Evolutionary conservation across 2,329 filamentous ascomycete genomes (phyloP).

Genomic region (Xylariales sp.): DNA sequence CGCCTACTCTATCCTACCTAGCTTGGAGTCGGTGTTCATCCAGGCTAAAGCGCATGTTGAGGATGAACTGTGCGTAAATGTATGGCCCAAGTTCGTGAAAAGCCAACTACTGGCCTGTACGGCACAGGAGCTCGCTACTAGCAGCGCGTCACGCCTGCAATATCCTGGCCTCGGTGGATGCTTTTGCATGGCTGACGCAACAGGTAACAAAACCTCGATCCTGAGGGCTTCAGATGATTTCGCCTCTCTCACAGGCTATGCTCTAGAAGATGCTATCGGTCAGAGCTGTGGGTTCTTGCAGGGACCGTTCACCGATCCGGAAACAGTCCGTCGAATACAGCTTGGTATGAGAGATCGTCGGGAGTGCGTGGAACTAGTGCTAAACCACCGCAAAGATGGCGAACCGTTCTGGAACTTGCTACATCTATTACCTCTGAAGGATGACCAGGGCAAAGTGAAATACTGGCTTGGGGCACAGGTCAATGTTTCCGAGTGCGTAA

Average conservation of each 20-base stretch:
- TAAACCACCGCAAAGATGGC: constrained; percentile 48
- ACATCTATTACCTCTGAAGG: constrained; percentile 47
- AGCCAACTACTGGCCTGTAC: constrained; percentile 45
- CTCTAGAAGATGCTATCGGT: constrained; percentile 40
- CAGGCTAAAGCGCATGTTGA: constrained; percentile 40
- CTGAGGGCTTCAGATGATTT: constrained; percentile 47
- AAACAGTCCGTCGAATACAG: constrained; percentile 34
- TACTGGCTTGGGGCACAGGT: constrained; percentile 55
- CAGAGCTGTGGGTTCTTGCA: constrained; percentile 48
- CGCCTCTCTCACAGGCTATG: constrained; percentile 45
- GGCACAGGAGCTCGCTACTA: constrained; percentile 29
- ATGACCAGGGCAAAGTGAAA: constrained; percentile 39
- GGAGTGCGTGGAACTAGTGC: constrained; percentile 40
- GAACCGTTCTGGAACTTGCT: constrained; percentile 54
- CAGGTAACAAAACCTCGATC: constrained; percentile 45
- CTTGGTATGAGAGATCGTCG: constrained; percentile 17
- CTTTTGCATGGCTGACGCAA: constrained; percentile 53
- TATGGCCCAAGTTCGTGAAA: constrained; percentile 50
- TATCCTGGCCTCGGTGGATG: constrained; percentile 54
- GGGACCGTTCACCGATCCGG: constrained; percentile 39
- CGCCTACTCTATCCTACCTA: constrained; percentile 38
- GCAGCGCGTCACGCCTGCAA: constrained; percentile 25
- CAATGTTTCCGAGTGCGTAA: constrained; percentile 51
- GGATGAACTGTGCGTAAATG: constrained; percentile 36
- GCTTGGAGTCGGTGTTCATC: constrained; percentile 38